Evolutionary conservation across 768 basidiomycete genomes (phyloP), one percentile per base, ranked within the genome.

Genomic region (Lactarius trivialis): DNA sequence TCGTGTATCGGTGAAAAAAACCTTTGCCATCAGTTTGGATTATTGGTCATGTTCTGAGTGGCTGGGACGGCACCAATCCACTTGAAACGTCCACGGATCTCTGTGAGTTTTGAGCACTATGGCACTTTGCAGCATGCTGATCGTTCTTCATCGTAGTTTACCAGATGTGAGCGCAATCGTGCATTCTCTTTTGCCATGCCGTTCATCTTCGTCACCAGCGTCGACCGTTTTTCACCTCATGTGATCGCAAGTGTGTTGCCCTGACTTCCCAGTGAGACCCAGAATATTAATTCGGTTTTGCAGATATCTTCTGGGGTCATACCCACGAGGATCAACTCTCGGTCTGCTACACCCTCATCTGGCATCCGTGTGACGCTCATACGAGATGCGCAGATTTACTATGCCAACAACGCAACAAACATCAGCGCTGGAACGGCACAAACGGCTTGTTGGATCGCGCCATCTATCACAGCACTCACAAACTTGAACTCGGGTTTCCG

Each of bases 401-500:
- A 89, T 68, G 71, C 81, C 19, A 88, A 89, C 70, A 89, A 89
- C 69, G 88, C 75, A 30, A 89, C 88, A 0, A 70, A 71, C 39
- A 82, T 82, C 68, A 83, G 71, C 60, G 81, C 78, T 0, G 76
- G 78, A 39, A 85, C 79, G 12, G 89, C 89, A 24, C 75, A 76
- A 64, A 73, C 82, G 6, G 69, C 81, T 19, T 74, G 78, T 24
- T 84, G 80, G 84, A 83, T 83, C 21, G 85, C 77, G 0, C 89
- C 89, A 0, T 87, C 86, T 0, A 72, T 91, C 34, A 88, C 87
- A 0, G 86, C 89, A 4, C 70, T 82, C 41, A 87, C 78, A 19
- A 87, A 88, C 69, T 70, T 91, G 48, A 91, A 91, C 72, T 83
- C 84, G n/a, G 89, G 89, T 19, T 90, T 90, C 77, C 77, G 85